Evolutionary conservation across 2,329 filamentous ascomycete species (phyloP).

Genomic region (Exserohilum turcica): DNA sequence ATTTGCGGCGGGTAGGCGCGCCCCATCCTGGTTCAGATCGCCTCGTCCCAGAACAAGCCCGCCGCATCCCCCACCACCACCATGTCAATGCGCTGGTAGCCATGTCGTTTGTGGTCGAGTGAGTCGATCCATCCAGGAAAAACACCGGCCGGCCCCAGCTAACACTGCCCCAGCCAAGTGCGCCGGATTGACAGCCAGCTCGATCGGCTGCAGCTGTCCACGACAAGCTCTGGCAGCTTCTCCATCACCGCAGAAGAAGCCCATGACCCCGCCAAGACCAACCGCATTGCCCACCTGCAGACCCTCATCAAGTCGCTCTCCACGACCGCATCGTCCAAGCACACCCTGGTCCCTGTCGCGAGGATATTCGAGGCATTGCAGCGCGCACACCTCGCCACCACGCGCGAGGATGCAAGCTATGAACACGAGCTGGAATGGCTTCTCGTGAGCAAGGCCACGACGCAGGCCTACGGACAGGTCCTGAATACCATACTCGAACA

Average conservation of each 20-base stretch:
- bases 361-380: conserved; percentile 66
- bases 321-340: conserved; percentile 67
- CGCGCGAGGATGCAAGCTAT: conserved; percentile 52
- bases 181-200: conserved; percentile 63
- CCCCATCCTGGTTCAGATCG: conserved; percentile 14
- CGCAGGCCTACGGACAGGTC: conserved; percentile 85
- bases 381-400: conserved; percentile 61
- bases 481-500: conserved; percentile 79
- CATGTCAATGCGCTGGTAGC: conserved; percentile 30
- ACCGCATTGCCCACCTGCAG: conserved; percentile 64
- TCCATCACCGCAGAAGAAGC: conserved; percentile 41
- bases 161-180: conserved; percentile 54
- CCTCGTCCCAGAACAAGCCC: conserved; percentile 8
- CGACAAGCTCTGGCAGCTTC: conserved; percentile 35
- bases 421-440: conserved; percentile 88
- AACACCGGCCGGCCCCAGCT: neutral
- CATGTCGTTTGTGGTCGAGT: conserved; percentile 53
- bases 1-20: conserved; percentile 8
- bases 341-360: conserved; percentile 62
- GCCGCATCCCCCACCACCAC: conserved; percentile 8
- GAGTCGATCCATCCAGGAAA: conserved; percentile 25
- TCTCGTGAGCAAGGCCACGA: conserved; percentile 84
- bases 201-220: conserved; percentile 60
- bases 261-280: conserved; percentile 50
- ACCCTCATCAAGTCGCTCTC: conserved; percentile 73